Evolutionary conservation across 75 land plant genomes (phyloP), one percentile per base, ranked within the genome.

Genomic region (Sequoiadendron giganteum): DNA sequence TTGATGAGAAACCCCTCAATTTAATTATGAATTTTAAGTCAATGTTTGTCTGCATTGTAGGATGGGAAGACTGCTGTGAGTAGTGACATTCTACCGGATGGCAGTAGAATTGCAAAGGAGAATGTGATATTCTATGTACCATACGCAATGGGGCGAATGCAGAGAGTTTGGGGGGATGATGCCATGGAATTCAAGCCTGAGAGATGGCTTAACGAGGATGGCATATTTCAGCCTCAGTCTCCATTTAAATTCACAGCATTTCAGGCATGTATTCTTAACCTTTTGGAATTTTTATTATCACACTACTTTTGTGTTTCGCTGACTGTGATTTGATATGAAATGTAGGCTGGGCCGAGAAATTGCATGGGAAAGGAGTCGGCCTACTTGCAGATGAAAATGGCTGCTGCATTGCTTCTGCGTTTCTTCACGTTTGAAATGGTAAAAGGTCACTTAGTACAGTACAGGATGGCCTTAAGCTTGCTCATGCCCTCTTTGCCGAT

Each of bases 231-330:
- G 45, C 91, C 88, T 5, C 88, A 91, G 43, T 89, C 91, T 15
- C 87, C 94, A 3, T 94, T 90, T 75, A 94, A 93, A 65, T 92
- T 93, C 84, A 75, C 89, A 34, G 88, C 94, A 19, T 93, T 92
- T 65, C 90, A 92, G 86, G 94, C 88, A 61, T 83, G 86, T 54
- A 16, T 87, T 13, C 18, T 49, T 58, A 58, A 21, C 15, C 55
- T 58, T 58, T 58, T 5, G 7, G 6, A 19, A 58, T 58, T 58
- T 58, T 58, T 21, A 21, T 5, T 21, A 58, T 5, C 28, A 25
- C 9, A 6, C 10, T 11, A 47, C 42, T 2, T 43, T 6, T 5
- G 25, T 43, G n/a, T 40, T 42, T 85, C 2, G 0, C 10, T 58
- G 25, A 19, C 19, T 16, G 55, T 3, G 2, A 55, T 16, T 55